These are phyloP conservation scores for Suhomyces bribrorum DNA, from an alignment of 1,139 yeast species.

Conservation along the genomic window DNA sequence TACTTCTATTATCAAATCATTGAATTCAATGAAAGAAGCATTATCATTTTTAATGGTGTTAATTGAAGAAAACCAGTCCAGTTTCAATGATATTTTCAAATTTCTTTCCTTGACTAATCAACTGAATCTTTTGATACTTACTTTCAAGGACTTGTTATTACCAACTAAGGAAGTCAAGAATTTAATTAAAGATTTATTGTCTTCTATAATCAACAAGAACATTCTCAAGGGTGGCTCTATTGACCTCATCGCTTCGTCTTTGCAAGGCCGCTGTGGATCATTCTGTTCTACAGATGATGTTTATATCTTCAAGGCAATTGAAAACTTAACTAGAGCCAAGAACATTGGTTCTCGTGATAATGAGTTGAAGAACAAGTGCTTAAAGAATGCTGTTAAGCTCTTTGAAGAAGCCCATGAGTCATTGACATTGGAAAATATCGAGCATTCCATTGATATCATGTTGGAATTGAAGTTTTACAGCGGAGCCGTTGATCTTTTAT, in stretches of 20 bases:
- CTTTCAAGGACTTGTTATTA: constrained; percentile 76
- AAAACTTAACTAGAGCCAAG: constrained; percentile 84
- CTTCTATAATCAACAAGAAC: constrained; percentile 85
- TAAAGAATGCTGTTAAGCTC: constrained; percentile 71
- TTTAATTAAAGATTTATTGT: constrained; percentile 79
- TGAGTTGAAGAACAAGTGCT: constrained; percentile 68
- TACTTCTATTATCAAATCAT: constrained; percentile 71
- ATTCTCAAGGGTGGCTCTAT: constrained; percentile 92
- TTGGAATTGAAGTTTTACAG: constrained; percentile 74
- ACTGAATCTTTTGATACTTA: constrained; percentile 62
- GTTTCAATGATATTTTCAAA: constrained; percentile 64
- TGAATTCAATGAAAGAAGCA: constrained; percentile 84
- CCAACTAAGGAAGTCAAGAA: constrained; percentile 63
- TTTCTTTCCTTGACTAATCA: constrained; percentile 69
- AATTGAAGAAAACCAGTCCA: constrained; percentile 62
- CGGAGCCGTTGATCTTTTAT: constrained; percentile 82
- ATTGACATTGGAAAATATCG: constrained; percentile 75
- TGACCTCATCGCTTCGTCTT: constrained; percentile 81
- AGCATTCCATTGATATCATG: constrained; percentile 79
- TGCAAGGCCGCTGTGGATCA: constrained; percentile 92
- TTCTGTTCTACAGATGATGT: constrained; percentile 95
- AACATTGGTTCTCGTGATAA: constrained; percentile 68
- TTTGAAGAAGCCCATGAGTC: constrained; percentile 81
- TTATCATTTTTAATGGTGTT: constrained; percentile 82
- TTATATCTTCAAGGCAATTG: constrained; percentile 89